Evolutionary conservation across 352 stramenopile genomes (phyloP).

Genomic region (Phytophthora brassicae): DNA sequence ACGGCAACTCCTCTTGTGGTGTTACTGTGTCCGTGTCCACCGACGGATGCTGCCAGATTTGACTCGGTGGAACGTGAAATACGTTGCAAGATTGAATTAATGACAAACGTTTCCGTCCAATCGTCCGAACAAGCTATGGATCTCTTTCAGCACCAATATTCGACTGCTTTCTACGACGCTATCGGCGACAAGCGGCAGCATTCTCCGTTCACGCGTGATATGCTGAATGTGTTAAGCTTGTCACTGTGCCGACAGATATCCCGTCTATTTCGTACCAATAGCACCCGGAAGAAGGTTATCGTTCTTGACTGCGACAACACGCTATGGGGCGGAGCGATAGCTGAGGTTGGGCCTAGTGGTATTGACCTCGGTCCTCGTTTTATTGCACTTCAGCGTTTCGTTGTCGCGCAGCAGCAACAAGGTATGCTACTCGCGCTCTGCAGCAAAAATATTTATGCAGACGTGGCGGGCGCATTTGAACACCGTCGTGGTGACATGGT

Average conservation of each 20-base stretch:
- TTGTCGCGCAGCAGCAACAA: constrained; percentile 40
- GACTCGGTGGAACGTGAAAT: constrained; percentile 16
- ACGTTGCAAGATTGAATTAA: constrained; percentile 12
- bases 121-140: constrained; percentile 26
- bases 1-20: constrained; percentile 33
- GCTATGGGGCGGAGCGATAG: constrained; percentile 64
- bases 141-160: constrained; percentile 37
- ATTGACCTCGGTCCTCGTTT: constrained; percentile 47
- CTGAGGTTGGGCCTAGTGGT: constrained; percentile 44
- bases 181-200: constrained; percentile 57
- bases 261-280: constrained; percentile 36
- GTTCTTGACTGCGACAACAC: constrained; percentile 83
- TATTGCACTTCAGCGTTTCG: constrained; percentile 62
- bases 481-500: constrained; percentile 47
- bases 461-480: constrained; percentile 54
- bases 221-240: constrained; percentile 56
- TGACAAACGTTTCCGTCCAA: constrained; percentile 30
- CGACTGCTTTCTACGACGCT: constrained; percentile 45
- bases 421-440: constrained; percentile 65
- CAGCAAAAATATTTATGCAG: constrained; percentile 67
- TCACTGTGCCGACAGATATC: constrained; percentile 51
- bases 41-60: constrained; percentile 12
- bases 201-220: constrained; percentile 63
- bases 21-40: constrained; percentile 39
- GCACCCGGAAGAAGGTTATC: constrained; percentile 62